Evolutionary conservation across 768 basidiomycete species (phyloP), one percentile per base, ranked within the genome.

Genomic region (Tulasnella sp.): DNA sequence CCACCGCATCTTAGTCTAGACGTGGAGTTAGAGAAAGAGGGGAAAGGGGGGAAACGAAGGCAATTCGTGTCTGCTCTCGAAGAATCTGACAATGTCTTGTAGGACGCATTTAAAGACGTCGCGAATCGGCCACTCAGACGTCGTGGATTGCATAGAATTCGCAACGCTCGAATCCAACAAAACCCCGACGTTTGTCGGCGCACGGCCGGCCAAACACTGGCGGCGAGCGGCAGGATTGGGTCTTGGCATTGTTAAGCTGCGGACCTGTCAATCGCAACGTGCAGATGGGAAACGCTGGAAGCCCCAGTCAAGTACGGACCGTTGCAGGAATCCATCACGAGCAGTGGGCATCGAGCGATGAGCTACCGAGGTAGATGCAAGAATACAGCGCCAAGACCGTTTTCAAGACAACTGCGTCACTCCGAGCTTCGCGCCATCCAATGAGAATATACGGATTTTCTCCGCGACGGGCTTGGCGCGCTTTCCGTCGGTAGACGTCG

Each of bases 1-100:
- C 61, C 61, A 67, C 61, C 61, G 61, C 61, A 67, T 67, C 61
- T 13, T 67, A 9, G 61, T 67, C 61, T 29, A 67, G 61, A 67
- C 61, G 61, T 67, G 26, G 61, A 67, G n/a, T 32, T 29, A 67
- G 61, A 67, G 61, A 67, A 67, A 67, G 61, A 67, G 61, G 61
- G 61, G 61, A 67, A 67, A 61, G 16, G 61, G 61, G 61, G 61
- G 61, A 67, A 67, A 67, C 61, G 61, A 67, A 67, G 61, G 61
- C 23, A 67, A 67, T 67, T 67, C 61, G 61, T 35, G 35, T 35
- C 29, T 26, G 61, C 61, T 67, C 61, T 67, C n/a, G 61, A 67
- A 67, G 61, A 67, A 16, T 51, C 51, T 29, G 61, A 67, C 61
- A 67, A 67, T 67, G 29, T 32, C n/a, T 29, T 35, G 61, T 4